phyloP scores from a whole-genome alignment of 352 stramenopile species.

The Saprolegnia diclina region DNA sequence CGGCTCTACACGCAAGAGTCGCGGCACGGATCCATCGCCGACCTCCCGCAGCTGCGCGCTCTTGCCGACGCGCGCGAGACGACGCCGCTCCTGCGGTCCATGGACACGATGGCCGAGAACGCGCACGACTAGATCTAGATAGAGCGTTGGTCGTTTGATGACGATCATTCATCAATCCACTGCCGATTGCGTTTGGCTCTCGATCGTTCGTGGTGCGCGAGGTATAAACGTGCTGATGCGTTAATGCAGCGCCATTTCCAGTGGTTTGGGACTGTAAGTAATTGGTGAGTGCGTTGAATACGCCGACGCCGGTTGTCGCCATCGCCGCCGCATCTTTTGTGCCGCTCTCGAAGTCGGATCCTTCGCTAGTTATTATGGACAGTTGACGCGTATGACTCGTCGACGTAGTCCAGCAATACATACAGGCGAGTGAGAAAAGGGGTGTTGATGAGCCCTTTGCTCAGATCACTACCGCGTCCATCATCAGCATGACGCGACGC shows the following conservation, averaged over 20 bases:
- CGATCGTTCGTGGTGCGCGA: no score
- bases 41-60: background rate
- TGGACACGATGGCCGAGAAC: background rate
- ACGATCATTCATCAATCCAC: no score
- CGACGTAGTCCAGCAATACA: background rate
- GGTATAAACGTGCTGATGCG: no score
- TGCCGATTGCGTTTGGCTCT: no score
- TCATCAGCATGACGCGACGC: background rate
- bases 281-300: no score
- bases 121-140: background rate
- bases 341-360: no score
- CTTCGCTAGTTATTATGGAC: no score
- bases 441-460: background rate
- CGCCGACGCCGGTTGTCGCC: no score
- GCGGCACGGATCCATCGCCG: background rate
- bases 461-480: background rate
- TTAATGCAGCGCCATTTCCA: no score
- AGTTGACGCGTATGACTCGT: background rate
- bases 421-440: background rate
- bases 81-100: background rate
- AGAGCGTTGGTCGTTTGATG: no score
- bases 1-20: background rate
- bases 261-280: no score
- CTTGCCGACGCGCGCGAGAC: background rate
- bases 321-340: no score